Conservation (phyloP, 257 asterid genomes). For the Primulina tabacum region DNA sequence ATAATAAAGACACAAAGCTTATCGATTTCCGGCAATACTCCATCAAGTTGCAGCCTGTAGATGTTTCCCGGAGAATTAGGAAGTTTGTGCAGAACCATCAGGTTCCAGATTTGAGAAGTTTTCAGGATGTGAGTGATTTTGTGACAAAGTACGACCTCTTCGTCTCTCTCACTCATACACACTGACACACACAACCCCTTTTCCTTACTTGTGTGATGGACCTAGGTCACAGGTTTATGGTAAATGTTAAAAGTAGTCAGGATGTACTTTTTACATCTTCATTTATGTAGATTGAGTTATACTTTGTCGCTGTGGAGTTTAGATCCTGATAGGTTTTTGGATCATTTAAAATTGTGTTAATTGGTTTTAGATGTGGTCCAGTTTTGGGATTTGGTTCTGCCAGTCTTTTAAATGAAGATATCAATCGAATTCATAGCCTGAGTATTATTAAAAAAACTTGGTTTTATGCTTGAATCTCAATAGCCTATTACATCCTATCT, state of each 20-base stretch:
- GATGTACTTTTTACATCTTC: neutral
- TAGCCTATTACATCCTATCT: no score
- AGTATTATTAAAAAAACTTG: neutral
- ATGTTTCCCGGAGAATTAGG: slow-evolving; percentile 79
- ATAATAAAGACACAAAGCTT: slow-evolving; percentile 79
- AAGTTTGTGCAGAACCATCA: slow-evolving; percentile 89
- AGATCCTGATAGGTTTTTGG: neutral
- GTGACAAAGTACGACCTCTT: slow-evolving; percentile 60
- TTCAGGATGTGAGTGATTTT: slow-evolving; percentile 90
- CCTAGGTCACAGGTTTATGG: neutral
- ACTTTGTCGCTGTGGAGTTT: neutral
- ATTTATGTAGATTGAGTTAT: neutral
- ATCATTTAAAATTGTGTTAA: no score
- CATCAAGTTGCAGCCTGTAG: slow-evolving; percentile 87
- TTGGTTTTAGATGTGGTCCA: neutral
- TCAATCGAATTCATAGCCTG: neutral
- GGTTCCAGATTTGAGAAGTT: slow-evolving; percentile 78
- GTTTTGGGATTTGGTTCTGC: neutral
- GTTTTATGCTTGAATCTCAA: no score
- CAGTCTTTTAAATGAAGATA: neutral
- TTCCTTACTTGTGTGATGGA: neutral
- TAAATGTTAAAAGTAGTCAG: slow-evolving; percentile 8
- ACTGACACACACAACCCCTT: neutral
- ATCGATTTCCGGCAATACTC: slow-evolving; percentile 93
- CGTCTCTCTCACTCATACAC: slow-evolving; percentile 14